Percentiles rank a stretch among this genome's conserved stretches.
phyloP scores from a whole-genome alignment of 805 yeast genomes.

The Metschnikowia sp. region DNA sequence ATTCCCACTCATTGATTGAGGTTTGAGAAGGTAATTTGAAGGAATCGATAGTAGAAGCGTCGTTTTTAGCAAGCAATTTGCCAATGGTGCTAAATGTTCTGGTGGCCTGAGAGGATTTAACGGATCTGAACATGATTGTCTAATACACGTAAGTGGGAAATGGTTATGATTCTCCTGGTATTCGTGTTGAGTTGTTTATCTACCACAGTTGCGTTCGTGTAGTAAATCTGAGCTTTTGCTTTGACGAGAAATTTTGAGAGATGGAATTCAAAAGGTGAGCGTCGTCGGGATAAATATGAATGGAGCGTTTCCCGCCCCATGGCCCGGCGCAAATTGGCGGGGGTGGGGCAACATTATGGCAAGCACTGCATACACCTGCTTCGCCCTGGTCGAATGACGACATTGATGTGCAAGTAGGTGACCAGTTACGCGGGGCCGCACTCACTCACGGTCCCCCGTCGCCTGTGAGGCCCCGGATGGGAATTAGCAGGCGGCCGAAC shows the following conservation, averaged over 20 bases:
- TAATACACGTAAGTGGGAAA: neutral
- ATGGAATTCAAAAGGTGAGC: too few species aligned
- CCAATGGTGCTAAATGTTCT: slow-evolving; percentile 7
- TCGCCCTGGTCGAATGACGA: neutral
- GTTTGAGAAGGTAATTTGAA: slow-evolving; percentile 48
- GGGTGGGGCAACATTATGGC: slow-evolving; percentile 3
- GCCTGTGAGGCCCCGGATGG: too few species aligned
- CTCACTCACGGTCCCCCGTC: too few species aligned
- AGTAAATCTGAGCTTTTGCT: too few species aligned
- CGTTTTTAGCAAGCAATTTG: slow-evolving; percentile 47
- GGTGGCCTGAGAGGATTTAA: slow-evolving; percentile 16
- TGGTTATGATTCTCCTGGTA: neutral
- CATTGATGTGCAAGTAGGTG: too few species aligned
- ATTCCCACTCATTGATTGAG: slow-evolving; percentile 48
- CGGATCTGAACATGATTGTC: slow-evolving; percentile 32
- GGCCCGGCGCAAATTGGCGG: neutral
- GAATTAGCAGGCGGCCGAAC: too few species aligned
- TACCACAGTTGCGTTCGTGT: too few species aligned
- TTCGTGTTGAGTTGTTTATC: too few species aligned
- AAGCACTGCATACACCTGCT: neutral
- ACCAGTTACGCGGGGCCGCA: too few species aligned
- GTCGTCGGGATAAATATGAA: too few species aligned
- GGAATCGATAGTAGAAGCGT: slow-evolving; percentile 55
- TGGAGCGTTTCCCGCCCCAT: neutral
- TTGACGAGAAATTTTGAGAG: too few species aligned